A percentile compares a stretch with the other conserved stretches of the same genome.
These are phyloP conservation scores for Tricholomella constricta DNA, from an alignment of 768 basidiomycete genomes.

Conservation along the genomic window DNA sequence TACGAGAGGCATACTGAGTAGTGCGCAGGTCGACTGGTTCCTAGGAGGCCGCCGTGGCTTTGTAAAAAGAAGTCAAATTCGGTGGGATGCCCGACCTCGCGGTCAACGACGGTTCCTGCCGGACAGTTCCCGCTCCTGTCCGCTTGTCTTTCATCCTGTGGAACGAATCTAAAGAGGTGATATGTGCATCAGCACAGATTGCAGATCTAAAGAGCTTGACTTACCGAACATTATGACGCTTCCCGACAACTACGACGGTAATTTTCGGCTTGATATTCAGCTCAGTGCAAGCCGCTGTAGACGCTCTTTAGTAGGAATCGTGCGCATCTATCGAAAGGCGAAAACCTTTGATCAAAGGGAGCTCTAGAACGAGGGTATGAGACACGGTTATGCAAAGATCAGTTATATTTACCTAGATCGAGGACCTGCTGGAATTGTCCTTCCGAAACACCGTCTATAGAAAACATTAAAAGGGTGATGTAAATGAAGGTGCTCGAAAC, in stretches of 20 bases:
- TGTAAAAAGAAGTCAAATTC: slow-evolving; percentile 81
- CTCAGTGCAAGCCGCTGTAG: slow-evolving; percentile 61
- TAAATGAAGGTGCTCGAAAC: slow-evolving; percentile 12
- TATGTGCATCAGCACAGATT: too few species aligned
- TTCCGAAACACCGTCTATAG: slow-evolving; percentile 52
- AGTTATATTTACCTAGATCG: slow-evolving; percentile 47
- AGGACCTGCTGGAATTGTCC: slow-evolving; percentile 53
- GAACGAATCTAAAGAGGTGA: slow-evolving; percentile 32
- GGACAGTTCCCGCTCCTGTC: slow-evolving; percentile 74
- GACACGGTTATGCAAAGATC: not conserved
- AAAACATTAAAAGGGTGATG: slow-evolving; percentile 21
- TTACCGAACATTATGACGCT: slow-evolving; percentile 65
- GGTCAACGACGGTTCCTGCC: slow-evolving; percentile 79
- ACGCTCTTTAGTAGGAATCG: too few species aligned
- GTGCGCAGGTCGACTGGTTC: slow-evolving; percentile 61
- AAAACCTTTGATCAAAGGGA: slow-evolving; percentile 60
- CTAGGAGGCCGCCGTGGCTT: slow-evolving; percentile 75
- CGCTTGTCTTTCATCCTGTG: slow-evolving; percentile 35
- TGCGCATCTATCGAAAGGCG: too few species aligned
- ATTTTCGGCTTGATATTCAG: slow-evolving; percentile 64
- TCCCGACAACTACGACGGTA: slow-evolving; percentile 80
- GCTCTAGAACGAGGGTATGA: slow-evolving; percentile 40
- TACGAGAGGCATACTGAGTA: slow-evolving; percentile 41
- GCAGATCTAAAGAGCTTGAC: slow-evolving; percentile 4
- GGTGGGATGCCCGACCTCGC: slow-evolving; percentile 65